phyloP scores from a whole-genome alignment of 305 asterid species.

The Withania somnifera region DNA sequence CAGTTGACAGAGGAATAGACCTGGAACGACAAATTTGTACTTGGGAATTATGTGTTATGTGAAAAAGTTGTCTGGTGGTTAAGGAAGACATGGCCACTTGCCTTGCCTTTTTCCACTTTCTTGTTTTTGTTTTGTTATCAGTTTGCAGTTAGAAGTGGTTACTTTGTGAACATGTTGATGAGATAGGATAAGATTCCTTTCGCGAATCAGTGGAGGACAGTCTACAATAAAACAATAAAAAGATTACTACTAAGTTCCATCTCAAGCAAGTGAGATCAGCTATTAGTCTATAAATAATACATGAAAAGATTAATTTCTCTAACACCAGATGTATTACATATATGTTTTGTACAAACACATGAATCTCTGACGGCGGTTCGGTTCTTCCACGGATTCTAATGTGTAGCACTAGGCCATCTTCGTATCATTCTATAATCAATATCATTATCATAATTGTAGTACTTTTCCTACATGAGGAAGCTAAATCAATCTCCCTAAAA shows the following conservation, averaged over 20 bases:
- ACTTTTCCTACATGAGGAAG: not conserved
- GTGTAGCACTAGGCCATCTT: no score
- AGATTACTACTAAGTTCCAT: not conserved
- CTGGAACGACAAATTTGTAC: not conserved
- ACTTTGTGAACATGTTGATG: not conserved
- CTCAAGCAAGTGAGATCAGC: no score
- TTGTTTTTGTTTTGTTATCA: not conserved
- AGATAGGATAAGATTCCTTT: not conserved
- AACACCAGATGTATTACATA: no score
- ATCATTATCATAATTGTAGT: not conserved
- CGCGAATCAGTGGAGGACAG: not conserved
- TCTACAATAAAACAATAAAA: not conserved
- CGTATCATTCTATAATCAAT: no score
- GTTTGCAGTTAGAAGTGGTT: not conserved
- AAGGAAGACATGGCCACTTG: slow-evolving; percentile 5
- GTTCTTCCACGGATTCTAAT: no score
- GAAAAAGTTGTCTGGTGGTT: slow-evolving; percentile 3
- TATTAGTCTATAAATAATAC: no score
- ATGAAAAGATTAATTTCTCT: no score
- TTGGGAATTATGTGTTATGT: slow-evolving; percentile 3
- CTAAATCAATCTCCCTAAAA: not conserved
- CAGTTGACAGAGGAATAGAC: not conserved
- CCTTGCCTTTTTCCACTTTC: not conserved
- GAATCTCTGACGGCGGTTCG: no score
- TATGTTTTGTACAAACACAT: no score